Evolutionary conservation across 805 yeast species (phyloP).

Genomic region (Nakazawaea wickerhamii): DNA sequence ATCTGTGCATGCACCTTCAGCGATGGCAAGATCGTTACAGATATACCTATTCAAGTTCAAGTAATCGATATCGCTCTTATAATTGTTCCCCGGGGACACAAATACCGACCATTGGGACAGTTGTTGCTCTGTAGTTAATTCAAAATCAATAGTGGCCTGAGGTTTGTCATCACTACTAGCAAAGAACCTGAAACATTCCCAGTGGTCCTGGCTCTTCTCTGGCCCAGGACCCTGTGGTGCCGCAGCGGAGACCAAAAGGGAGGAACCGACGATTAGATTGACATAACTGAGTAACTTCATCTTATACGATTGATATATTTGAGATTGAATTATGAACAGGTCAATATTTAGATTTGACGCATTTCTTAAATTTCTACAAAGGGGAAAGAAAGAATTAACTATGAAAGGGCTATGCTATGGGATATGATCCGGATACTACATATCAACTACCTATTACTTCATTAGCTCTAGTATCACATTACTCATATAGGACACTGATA

Average conservation of each 20-base stretch:
- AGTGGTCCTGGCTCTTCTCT: neutral
- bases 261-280: too few relatives aligned
- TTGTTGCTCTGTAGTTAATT: neutral
- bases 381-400: too few relatives aligned
- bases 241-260: neutral
- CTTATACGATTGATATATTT: too few relatives aligned
- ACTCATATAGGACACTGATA: too few relatives aligned
- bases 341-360: too few relatives aligned
- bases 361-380: too few relatives aligned
- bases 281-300: too few relatives aligned
- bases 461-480: too few relatives aligned
- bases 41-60: neutral
- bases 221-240: neutral
- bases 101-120: neutral
- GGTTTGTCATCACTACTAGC: neutral
- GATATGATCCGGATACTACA: too few relatives aligned
- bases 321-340: too few relatives aligned
- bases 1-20: neutral
- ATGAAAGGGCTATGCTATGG: too few relatives aligned
- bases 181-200: neutral
- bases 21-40: neutral
- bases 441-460: too few relatives aligned
- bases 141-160: neutral
- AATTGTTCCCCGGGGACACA: neutral
- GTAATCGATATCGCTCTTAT: conserved; percentile 1